Base-by-base conservation (phyloP, 345 rosid species). In the Gossypium bickii region DNA sequence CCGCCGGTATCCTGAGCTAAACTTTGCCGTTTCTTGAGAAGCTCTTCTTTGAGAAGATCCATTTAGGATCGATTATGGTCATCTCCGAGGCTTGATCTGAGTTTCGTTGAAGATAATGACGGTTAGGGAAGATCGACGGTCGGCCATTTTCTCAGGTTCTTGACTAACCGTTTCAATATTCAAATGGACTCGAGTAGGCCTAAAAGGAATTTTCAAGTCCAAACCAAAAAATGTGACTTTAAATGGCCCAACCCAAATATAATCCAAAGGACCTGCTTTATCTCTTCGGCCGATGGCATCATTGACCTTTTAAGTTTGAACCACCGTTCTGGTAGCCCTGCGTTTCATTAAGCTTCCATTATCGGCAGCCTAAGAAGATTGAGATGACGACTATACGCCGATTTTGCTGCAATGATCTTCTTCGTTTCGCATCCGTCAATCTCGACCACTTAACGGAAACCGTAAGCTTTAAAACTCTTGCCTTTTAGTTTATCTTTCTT, bases 391-490 rank as follows among this genome's bases (percentile, higher is more conserved):
- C 97, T 75, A 91, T 91, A 9, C 89, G 92, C 34, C 84, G 98
- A 71, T 95, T 95, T 80, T 85, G 97, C 85, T 95, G 99, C 88
- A 82, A 91, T 79, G 97, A 95, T 71, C 98, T 93, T 70, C 99
- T 93, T 29, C 91, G 97, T 6, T 91, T 95, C 75, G 68, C 93
- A 17, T 82, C 93, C 3, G 96, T 95, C 45, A 95, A 91, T 77
- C 84, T 95, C 22, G 98, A 95, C 82, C 97, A 95, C 76, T 92
- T 95, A 65, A 95, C 99, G 2, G 99, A 90, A 83, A 95, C 99
- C 2, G 99, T 92, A 80, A 79, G 79, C 55, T 68, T 51, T 47
- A 20, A 29, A 18, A 52, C 22, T 69, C 57, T 0, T 7, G 27
- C 55, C 20, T 16, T 45, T 63, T 2, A 13, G 27, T 57, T 4